Evolutionary conservation across 2,329 filamentous ascomycete genomes (phyloP).

Genomic region (Pochonia chlamydosporia): DNA sequence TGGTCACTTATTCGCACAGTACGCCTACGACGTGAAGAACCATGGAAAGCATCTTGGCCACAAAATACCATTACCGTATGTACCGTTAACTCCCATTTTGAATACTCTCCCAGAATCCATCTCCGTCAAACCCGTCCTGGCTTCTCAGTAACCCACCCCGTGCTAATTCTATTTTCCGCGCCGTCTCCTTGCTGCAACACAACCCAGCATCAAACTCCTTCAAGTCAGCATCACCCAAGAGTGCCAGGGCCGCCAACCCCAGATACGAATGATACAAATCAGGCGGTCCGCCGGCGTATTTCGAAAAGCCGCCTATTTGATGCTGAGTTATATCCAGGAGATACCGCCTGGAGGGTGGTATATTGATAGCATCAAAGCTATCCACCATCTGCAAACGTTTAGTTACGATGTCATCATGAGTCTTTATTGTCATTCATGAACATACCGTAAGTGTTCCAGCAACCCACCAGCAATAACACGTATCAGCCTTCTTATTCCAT

Average conservation of each 20-base stretch:
- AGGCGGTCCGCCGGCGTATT: conserved; percentile 60
- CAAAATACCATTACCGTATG: background rate
- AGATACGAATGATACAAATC: conserved; percentile 88
- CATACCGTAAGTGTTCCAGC: conserved; percentile 52
- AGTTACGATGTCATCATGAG: background rate
- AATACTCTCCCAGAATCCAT: conserved; percentile 20
- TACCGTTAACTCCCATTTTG: background rate
- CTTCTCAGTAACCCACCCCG: conserved; percentile 29
- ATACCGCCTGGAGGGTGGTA: conserved; percentile 62
- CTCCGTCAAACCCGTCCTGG: conserved; percentile 14
- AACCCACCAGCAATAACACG: conserved; percentile 95
- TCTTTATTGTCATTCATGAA: background rate
- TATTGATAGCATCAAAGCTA: conserved; percentile 51
- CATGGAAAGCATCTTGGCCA: too few species aligned
- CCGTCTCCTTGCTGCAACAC: conserved; percentile 63
- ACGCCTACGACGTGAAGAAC: background rate
- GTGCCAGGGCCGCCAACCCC: conserved; percentile 72
- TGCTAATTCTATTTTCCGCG: conserved; percentile 42
- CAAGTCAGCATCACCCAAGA: conserved; percentile 64
- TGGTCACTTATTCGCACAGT: background rate
- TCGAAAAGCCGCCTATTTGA: conserved; percentile 75
- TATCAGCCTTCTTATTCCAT: conserved; percentile 86
- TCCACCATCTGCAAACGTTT: conserved; percentile 47
- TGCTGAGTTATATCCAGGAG: conserved; percentile 84
- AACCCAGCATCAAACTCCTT: conserved; percentile 68